A percentile compares a stretch with the other conserved stretches of the same genome.
Evolutionary conservation across 306 rosid species (phyloP).

Genomic region (Fragaria nilgerrensis): DNA sequence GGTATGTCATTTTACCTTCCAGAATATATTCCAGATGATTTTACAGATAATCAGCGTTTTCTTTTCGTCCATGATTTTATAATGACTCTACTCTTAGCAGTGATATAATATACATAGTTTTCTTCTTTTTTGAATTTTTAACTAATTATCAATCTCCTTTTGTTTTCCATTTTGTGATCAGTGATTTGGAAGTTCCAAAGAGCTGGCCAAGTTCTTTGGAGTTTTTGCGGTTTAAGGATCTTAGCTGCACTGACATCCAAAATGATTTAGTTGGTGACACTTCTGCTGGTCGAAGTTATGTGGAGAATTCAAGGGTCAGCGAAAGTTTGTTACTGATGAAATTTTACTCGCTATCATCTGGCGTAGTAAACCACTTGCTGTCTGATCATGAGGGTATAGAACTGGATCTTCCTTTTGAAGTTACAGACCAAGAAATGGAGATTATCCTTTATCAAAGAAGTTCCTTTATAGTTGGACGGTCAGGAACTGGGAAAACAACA

Average conservation of each 20-base stretch:
- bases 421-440: slow-evolving; percentile 58
- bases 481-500: slow-evolving; percentile 89
- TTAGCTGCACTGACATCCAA: slow-evolving; percentile 20
- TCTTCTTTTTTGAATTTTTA: not conserved
- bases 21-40: no score
- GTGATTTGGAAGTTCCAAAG: slow-evolving; percentile 53
- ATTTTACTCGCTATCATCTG: slow-evolving; percentile 54
- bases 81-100: not conserved
- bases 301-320: slow-evolving; percentile 72
- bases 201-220: slow-evolving; percentile 44
- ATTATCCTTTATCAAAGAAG: slow-evolving; percentile 55
- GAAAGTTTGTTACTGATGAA: slow-evolving; percentile 78
- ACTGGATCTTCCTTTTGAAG: slow-evolving; percentile 72
- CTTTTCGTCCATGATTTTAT: not conserved
- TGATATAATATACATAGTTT: not conserved
- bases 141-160: not conserved
- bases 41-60: no score
- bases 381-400: slow-evolving; percentile 50
- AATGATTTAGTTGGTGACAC: slow-evolving; percentile 24
- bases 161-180: no score
- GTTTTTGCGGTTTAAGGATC: slow-evolving; percentile 37
- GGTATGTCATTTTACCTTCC: slow-evolving; percentile 34
- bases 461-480: slow-evolving; percentile 66
- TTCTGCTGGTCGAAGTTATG: slow-evolving; percentile 51
- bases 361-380: slow-evolving; percentile 46